phyloP scores from a whole-genome alignment of 805 yeast species.

The Monosporozyma solicola region DNA sequence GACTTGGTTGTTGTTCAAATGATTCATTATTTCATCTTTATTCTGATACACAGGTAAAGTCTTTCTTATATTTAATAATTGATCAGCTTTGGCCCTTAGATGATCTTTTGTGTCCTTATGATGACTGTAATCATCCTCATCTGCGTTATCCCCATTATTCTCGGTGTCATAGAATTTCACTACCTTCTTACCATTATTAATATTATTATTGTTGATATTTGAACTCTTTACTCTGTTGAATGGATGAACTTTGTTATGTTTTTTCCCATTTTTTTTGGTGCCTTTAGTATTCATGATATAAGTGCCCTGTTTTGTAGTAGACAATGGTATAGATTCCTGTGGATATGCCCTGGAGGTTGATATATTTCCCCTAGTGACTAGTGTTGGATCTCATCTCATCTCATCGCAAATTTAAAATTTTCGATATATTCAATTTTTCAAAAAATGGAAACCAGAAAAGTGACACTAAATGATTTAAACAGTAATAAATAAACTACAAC shows the following conservation, averaged over 20 bases:
- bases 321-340: background rate
- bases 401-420: conserved; percentile 1
- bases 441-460: background rate
- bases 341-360: background rate
- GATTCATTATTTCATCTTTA: conserved; percentile 50
- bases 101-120: conserved; percentile 9
- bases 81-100: conserved; percentile 32
- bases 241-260: conserved; percentile 8
- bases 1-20: conserved; percentile 50
- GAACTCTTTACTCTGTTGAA: conserved; percentile 5
- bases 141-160: conserved; percentile 16
- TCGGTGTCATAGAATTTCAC: conserved; percentile 28
- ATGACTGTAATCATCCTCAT: conserved; percentile 7
- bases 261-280: conserved; percentile 1
- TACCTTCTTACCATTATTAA: conserved; percentile 16
- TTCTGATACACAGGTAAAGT: conserved; percentile 71
- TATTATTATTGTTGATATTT: background rate
- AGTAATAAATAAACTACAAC: background rate
- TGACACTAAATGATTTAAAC: background rate
- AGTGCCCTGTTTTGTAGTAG: background rate
- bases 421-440: background rate
- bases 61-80: conserved; percentile 44
- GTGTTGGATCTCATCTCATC: conserved; percentile 2
- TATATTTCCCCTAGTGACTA: background rate
- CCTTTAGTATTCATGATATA: background rate